phyloP scores from a whole-genome alignment of 2,329 filamentous ascomycete genomes.

The Penicillium nordicum region DNA sequence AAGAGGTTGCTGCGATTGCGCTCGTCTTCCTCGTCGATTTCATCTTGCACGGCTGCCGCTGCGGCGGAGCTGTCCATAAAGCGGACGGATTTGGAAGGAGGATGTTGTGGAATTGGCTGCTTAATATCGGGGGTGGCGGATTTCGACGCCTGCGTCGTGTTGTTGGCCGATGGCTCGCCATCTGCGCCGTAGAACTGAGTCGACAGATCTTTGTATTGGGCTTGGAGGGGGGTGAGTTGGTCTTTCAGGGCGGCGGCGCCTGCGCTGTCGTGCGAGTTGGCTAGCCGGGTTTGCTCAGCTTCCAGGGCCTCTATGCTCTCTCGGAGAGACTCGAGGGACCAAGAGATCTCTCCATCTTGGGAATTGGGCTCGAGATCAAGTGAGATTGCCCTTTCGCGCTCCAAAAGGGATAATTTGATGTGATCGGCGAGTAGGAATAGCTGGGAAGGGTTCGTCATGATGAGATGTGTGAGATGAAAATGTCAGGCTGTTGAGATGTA shows the following conservation, averaged over 20 bases:
- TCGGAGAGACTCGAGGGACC: conserved; percentile 80
- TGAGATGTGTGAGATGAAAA: conserved; percentile 21
- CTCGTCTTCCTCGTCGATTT: conserved; percentile 48
- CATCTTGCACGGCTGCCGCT: conserved; percentile 28
- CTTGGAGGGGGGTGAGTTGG: conserved; percentile 64
- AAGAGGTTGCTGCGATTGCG: conserved; percentile 59
- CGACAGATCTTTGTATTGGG: conserved; percentile 72
- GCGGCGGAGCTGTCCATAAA: conserved; percentile 66
- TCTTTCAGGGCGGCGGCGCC: conserved; percentile 56
- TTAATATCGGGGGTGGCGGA: conserved; percentile 40
- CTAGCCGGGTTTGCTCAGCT: conserved; percentile 60
- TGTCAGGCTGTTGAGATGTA: background rate
- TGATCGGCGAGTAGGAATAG: conserved; percentile 93
- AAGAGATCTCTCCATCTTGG: conserved; percentile 83
- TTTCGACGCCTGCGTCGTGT: conserved; percentile 52
- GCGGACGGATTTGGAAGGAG: conserved; percentile 70
- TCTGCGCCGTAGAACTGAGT: conserved; percentile 73
- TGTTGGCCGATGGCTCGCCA: conserved; percentile 56
- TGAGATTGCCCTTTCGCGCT: conserved; percentile 80
- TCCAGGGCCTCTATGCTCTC: conserved; percentile 72
- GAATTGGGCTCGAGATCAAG: conserved; percentile 74
- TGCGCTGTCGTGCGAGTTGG: conserved; percentile 52
- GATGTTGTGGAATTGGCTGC: conserved; percentile 45
- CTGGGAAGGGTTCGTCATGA: conserved; percentile 61
- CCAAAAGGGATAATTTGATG: conserved; percentile 91